Evolutionary conservation across 495 filamentous ascomycete species (phyloP), one percentile per base, ranked within the genome.

Genomic region (Bathelium albidoporum): DNA sequence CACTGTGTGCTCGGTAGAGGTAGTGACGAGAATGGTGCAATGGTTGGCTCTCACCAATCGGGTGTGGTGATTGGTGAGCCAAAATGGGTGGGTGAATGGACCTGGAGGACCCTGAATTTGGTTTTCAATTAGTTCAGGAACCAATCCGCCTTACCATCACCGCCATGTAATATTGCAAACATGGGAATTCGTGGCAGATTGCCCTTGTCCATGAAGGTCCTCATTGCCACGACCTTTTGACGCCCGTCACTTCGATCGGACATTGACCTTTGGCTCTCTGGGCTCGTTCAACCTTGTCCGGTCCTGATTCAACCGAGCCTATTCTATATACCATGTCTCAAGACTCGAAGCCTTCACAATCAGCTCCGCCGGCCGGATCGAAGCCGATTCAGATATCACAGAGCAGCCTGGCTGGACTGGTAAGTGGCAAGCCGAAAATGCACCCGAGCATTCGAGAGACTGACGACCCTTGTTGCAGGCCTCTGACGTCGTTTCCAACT

Each of bases 401-500:
- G 49, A 55, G 49, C 49, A 55, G 49, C 24, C 24, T 55, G 20
- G 49, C 49, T 26, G 49, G 49, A 29, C 22, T 55, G 1, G 49
- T 55, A 29, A 55, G 49, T 16, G 2, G 0, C 22, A 55, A 9
- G 7, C 2, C 7, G 20, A 20, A 1, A 16, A 28, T 29, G 9
- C 22, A 11, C 7, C 29, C 9, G 9, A 55, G 2, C 22, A 26
- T 0, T 55, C 22, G 4, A 2, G 7, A 29, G 2, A 29, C 49
- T 55, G 49, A 55, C 49, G 2, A 11, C 7, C 22, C 49, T 1
- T 9, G 22, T 5, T 16, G 29, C 24, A 55, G 49, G 2, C 49
- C 49, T 55, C 49, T 29, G 49, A 41, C 16, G 73, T 80, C 59
- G 69, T 80, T 64, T 65, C 74, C 34, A 75, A 78, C 62, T 64